Evolutionary conservation across 768 basidiomycete genomes (phyloP).

Genomic region (Pulveroboletus sp.): DNA sequence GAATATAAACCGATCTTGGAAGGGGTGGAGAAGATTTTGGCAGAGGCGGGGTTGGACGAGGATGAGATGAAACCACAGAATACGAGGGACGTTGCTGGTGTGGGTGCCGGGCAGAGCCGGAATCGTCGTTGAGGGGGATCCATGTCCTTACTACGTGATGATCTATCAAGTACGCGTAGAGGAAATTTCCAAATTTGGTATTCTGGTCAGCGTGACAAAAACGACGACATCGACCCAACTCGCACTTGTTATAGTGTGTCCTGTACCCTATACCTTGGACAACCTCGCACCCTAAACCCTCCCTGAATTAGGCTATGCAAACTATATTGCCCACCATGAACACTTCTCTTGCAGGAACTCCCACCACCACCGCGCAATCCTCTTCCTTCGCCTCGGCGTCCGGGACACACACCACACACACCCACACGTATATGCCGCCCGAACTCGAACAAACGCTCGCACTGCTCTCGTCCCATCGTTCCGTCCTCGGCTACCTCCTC

Average conservation of each 20-base stretch:
- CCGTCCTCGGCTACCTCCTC: conserved; percentile 84
- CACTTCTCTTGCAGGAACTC: conserved; percentile 8
- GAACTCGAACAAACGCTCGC: conserved; percentile 80
- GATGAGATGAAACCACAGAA: conserved; percentile 69
- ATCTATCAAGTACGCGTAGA: background rate
- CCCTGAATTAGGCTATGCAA: conserved; percentile 3
- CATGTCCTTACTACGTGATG: too few species aligned
- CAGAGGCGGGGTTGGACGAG: conserved; percentile 80
- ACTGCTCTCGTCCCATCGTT: conserved; percentile 72
- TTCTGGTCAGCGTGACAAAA: background rate
- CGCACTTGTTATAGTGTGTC: background rate
- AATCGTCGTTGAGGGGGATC: conserved; percentile 34
- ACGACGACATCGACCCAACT: background rate
- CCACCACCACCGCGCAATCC: conserved; percentile 5
- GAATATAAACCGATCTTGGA: conserved; percentile 76
- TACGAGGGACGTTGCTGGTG: conserved; percentile 35
- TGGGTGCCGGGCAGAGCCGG: conserved; percentile 47
- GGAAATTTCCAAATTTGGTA: background rate
- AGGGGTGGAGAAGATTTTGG: conserved; percentile 79
- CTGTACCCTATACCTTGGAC: background rate
- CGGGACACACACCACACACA: conserved; percentile 12
- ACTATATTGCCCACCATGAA: conserved; percentile 4
- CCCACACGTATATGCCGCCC: conserved; percentile 45
- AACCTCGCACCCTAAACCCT: conserved; percentile 20
- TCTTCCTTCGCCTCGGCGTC: conserved; percentile 6